Percentiles rank a stretch among this genome's conserved stretches.
These are phyloP conservation scores for Apiospora kogelbergensis DNA, from an alignment of 2,329 filamentous ascomycete genomes.

Conservation along the genomic window DNA sequence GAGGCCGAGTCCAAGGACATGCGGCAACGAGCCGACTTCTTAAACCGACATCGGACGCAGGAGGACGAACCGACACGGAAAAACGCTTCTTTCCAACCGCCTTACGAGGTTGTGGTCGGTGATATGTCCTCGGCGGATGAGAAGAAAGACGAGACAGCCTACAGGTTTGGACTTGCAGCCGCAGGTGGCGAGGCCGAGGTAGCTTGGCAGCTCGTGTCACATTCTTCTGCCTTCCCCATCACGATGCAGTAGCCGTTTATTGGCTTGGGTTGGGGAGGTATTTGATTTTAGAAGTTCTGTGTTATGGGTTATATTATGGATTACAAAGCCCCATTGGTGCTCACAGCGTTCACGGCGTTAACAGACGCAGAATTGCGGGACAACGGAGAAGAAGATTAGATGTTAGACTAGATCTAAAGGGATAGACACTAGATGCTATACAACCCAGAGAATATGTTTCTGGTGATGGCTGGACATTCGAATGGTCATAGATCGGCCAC, in stretches of 20 bases:
- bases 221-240: not conserved
- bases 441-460: not conserved
- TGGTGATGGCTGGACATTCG: not conserved
- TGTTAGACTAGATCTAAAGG: not conserved
- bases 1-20: conserved; percentile 30
- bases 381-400: not conserved
- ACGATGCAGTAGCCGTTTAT: not conserved
- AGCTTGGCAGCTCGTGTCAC: not conserved
- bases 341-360: too few relatives aligned
- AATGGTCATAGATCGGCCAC: not conserved
- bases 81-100: not conserved
- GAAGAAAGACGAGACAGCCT: not conserved
- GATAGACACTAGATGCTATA: not conserved
- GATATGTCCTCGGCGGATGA: not conserved
- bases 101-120: not conserved
- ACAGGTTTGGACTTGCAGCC: not conserved
- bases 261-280: not conserved
- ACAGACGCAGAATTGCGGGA: not conserved
- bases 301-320: too few relatives aligned
- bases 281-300: too few relatives aligned
- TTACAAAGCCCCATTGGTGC: not conserved
- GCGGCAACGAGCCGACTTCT: conserved; percentile 28
- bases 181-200: not conserved
- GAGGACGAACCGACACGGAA: not conserved
- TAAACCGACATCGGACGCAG: not conserved